These are phyloP conservation scores for Yarrowia phangngaensis DNA, from an alignment of 805 yeast genomes.

Conservation along the genomic window DNA sequence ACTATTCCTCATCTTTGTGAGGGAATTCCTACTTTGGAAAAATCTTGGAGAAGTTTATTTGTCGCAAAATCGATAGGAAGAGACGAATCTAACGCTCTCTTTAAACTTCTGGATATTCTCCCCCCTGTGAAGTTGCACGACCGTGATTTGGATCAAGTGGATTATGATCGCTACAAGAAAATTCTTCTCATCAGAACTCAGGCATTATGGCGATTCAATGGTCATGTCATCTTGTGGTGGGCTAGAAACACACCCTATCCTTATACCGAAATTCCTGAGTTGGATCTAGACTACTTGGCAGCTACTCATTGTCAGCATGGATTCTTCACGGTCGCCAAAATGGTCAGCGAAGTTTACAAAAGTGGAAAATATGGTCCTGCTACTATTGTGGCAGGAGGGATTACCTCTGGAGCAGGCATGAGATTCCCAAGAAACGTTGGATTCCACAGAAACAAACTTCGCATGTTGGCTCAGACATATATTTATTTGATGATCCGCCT, in stretches of 20 bases:
- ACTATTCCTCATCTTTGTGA: not conserved
- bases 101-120: not conserved
- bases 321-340: slow-evolving; percentile 11
- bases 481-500: slow-evolving; percentile 15
- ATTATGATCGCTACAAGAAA: slow-evolving; percentile 12
- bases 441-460: not conserved
- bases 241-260: slow-evolving; percentile 12
- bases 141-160: slow-evolving; percentile 6
- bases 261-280: not conserved
- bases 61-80: slow-evolving; percentile 9
- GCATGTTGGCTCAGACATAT: slow-evolving; percentile 9
- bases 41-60: slow-evolving; percentile 15
- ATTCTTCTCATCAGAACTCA: slow-evolving; percentile 20
- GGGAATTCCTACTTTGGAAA: slow-evolving; percentile 1
- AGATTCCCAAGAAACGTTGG: slow-evolving; percentile 7
- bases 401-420: slow-evolving; percentile 3
- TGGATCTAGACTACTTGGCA: slow-evolving; percentile 5
- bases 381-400: not conserved
- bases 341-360: slow-evolving; percentile 10
- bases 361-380: not conserved
- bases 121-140: slow-evolving; percentile 1
- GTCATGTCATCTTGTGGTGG: slow-evolving; percentile 1
- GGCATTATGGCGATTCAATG: not conserved
- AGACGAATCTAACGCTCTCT: not conserved
- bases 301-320: not conserved